Evolutionary conservation across 2,329 filamentous ascomycete genomes (phyloP), one percentile per base, ranked within the genome.

Genomic region (Alternaria tenuissima): DNA sequence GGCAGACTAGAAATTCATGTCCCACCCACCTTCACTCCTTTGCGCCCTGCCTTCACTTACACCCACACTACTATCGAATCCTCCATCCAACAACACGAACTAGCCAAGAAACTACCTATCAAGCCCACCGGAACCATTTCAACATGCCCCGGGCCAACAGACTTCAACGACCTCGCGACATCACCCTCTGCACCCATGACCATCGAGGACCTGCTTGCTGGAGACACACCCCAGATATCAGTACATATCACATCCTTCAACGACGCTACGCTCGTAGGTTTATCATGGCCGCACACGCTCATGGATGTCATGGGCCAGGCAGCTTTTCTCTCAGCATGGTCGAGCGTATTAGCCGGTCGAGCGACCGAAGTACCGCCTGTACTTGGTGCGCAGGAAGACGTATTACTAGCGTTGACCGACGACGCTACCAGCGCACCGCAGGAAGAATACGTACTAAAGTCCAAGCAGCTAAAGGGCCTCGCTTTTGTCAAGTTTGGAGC

Each of bases 201-300:
- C 11, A 5, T 36, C 11, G 32, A 36, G 2, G 32, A 36, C 32
- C 32, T 36, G 32, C 32, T 36, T 6, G 12, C 32, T 36, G 14
- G 12, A 6, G 14, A 36, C 5, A 36, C 32, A 36, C 32, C 32
- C 1, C 32, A 36, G 32, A 14, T 36, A 14, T 36, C 32, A 3
- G 32, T 16, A 6, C 32, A 36, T 12, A 36, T 36, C 3, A 36
- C 32, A 14, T 36, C 12, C 11, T 36, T 36, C 12, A 36, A 65
- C 3, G 81, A 87, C 57, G 81, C 82, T 0, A 87, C 85, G 0
- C 67, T 87, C 0, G 73, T 87, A 2, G 76, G 78, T 0, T 62
- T 87, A 0, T 73, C 74, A 2, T 85, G 79, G 73, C 79, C 81
- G 2, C 85, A 87, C 67, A 80, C 79, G 0, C 68, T 85, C 6